These are phyloP conservation scores for Sarocladiaceae sp. DNA, from an alignment of 2,329 filamentous ascomycete species.

Conservation along the genomic window DNA sequence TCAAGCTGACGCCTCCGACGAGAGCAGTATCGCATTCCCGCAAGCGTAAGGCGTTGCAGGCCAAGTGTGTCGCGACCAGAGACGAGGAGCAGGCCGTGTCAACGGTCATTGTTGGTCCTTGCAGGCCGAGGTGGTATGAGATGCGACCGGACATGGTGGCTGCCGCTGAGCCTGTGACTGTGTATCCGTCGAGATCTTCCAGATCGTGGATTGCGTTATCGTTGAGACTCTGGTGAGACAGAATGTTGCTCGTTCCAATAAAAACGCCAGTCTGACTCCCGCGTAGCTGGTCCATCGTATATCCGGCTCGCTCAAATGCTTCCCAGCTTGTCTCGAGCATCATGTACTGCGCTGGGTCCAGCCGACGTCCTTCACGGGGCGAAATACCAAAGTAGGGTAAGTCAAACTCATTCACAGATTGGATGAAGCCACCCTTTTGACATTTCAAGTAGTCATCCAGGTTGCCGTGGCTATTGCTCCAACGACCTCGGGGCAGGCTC, in stretches of 20 bases:
- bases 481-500: slow-evolving; percentile 34
- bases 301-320: slow-evolving; percentile 40
- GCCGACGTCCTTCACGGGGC: slow-evolving; percentile 36
- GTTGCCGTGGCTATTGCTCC: slow-evolving; percentile 32
- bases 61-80: slow-evolving; percentile 40
- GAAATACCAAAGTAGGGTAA: slow-evolving; percentile 40
- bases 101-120: slow-evolving; percentile 42
- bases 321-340: slow-evolving; percentile 43
- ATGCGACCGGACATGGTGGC: slow-evolving; percentile 14
- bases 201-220: slow-evolving; percentile 1
- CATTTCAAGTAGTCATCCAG: slow-evolving; percentile 16
- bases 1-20: slow-evolving; percentile 13
- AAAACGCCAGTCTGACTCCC: slow-evolving; percentile 39
- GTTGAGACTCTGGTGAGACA: slow-evolving; percentile 6
- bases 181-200: slow-evolving; percentile 13
- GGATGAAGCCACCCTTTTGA: slow-evolving; percentile 13
- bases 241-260: slow-evolving; percentile 30
- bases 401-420: slow-evolving; percentile 29
- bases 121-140: slow-evolving; percentile 31
- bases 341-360: slow-evolving; percentile 43
- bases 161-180: slow-evolving; percentile 12
- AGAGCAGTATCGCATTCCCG: slow-evolving; percentile 14
- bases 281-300: slow-evolving; percentile 35
- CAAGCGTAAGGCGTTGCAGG: slow-evolving; percentile 34
- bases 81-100: slow-evolving; percentile 46